These are phyloP conservation scores for Aureobasidium pullulans DNA, from an alignment of 2,329 filamentous ascomycete species.

Conservation along the genomic window DNA sequence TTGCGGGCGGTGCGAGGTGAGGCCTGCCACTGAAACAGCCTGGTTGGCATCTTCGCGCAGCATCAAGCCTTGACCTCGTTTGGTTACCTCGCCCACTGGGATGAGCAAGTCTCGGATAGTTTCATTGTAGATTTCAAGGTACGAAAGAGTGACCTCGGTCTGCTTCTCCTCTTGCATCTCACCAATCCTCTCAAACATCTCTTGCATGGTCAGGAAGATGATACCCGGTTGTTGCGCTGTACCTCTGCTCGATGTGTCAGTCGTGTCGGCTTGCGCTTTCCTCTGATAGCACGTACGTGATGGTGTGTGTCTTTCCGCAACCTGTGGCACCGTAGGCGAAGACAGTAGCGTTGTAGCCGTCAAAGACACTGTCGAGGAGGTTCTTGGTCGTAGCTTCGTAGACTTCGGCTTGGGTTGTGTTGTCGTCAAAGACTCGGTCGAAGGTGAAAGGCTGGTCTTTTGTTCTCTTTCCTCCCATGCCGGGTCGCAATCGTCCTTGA, in stretches of 20 bases:
- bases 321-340: constrained; percentile 98
- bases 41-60: constrained; percentile 92
- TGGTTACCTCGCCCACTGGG: constrained; percentile 55
- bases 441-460: constrained; percentile 98
- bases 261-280: constrained; percentile 19
- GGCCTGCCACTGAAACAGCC: constrained; percentile 79
- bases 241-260: constrained; percentile 38
- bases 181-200: constrained; percentile 92
- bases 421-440: constrained; percentile 94
- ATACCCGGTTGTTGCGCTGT: constrained; percentile 90
- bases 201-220: constrained; percentile 98
- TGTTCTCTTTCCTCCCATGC: constrained; percentile 79
- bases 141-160: constrained; percentile 86
- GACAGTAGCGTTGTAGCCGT: constrained; percentile 97
- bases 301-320: constrained; percentile 97
- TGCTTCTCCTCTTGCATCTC: constrained; percentile 79
- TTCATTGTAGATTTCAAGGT: constrained; percentile 98
- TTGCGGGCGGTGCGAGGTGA: constrained; percentile 84
- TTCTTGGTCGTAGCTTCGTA: constrained; percentile 87
- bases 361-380: constrained; percentile 88
- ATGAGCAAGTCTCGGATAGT: constrained; percentile 91
- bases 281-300: constrained; percentile 36
- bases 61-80: constrained; percentile 75
- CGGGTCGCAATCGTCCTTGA: constrained; percentile 77
- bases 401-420: constrained; percentile 82